Evolutionary conservation across 2,329 filamentous ascomycete genomes (phyloP).

Genomic region (Chaetomiaceae sp.): DNA sequence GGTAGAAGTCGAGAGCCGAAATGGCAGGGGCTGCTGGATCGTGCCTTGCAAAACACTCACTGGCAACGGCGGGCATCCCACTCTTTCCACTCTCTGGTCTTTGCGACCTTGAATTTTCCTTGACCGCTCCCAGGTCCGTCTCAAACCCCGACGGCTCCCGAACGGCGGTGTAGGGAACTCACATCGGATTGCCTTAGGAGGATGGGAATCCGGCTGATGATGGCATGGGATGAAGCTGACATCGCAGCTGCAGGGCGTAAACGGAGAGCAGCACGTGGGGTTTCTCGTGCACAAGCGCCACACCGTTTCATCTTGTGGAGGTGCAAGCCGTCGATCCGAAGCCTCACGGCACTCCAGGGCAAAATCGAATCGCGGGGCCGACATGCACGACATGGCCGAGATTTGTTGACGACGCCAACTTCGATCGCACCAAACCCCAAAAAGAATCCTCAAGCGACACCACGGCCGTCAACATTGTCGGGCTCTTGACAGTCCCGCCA

Average conservation of each 20-base stretch:
- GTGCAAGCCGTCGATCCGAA: conserved; percentile 15
- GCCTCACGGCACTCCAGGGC: too few relatives aligned
- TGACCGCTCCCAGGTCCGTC: too few relatives aligned
- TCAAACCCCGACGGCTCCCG: neutral
- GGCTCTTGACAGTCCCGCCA: neutral
- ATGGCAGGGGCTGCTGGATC: conserved; percentile 9
- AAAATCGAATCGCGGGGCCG: too few relatives aligned
- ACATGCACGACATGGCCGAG: too few relatives aligned
- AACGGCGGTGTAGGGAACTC: neutral
- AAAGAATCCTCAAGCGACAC: conserved; percentile 4
- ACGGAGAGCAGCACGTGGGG: conserved; percentile 11
- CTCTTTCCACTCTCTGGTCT: too few relatives aligned
- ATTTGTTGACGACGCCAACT: too few relatives aligned
- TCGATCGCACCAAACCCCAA: too few relatives aligned
- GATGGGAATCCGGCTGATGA: neutral
- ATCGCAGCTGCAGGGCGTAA: neutral
- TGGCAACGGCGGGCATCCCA: too few relatives aligned
- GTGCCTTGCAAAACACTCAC: neutral
- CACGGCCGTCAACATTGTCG: neutral
- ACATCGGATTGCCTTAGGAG: too few relatives aligned
- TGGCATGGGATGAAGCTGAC: neutral
- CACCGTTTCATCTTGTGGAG: conserved; percentile 9
- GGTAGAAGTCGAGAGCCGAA: conserved; percentile 18
- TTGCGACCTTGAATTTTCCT: too few relatives aligned
- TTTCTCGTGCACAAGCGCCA: conserved; percentile 12